These are phyloP conservation scores for Hapsidospora chrysogenum DNA, from an alignment of 495 filamentous ascomycete species.

Conservation along the genomic window DNA sequence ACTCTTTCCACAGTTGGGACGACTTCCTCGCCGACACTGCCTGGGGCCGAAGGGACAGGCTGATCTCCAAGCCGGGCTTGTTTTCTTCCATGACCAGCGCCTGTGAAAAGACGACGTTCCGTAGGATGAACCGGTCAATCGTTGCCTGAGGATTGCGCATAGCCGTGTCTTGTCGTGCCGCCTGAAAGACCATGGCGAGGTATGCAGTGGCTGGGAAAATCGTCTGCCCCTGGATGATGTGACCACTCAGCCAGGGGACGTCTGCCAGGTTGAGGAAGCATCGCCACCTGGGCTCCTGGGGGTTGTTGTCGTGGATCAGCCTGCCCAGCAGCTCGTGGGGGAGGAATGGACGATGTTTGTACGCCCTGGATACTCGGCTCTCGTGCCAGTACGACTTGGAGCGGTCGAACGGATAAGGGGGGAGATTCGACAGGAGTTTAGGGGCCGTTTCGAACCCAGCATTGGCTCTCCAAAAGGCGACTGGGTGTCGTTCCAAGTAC, in stretches of 20 bases:
- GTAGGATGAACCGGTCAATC: too few species aligned
- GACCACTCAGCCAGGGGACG: constrained; percentile 11
- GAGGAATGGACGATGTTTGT: constrained; percentile 7
- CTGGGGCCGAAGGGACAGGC: constrained; percentile 22
- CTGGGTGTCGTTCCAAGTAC: too few species aligned
- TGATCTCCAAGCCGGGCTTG: constrained; percentile 18
- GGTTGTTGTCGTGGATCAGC: constrained; percentile 10
- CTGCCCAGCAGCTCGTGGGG: constrained; percentile 12
- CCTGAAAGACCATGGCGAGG: constrained; percentile 35
- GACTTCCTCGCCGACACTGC: constrained; percentile 17
- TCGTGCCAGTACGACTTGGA: constrained; percentile 15
- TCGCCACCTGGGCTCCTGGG: constrained; percentile 11
- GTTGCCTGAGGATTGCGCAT: constrained; percentile 2
- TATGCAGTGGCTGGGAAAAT: too few species aligned
- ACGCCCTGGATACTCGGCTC: constrained; percentile 11
- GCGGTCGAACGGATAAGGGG: constrained; percentile 14
- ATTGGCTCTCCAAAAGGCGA: too few species aligned
- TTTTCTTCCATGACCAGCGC: constrained; percentile 28
- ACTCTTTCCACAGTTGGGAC: constrained; percentile 24
- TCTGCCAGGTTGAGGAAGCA: constrained; percentile 9
- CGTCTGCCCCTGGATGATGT: too few species aligned
- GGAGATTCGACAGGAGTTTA: too few species aligned
- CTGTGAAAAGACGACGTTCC: constrained; percentile 21
- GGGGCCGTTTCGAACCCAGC: too few species aligned
- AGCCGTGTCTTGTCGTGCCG: constrained; percentile 5